Evolutionary conservation across 257 asterid species (phyloP), one percentile per base, ranked within the genome.

Genomic region (Fraxinus americana): DNA sequence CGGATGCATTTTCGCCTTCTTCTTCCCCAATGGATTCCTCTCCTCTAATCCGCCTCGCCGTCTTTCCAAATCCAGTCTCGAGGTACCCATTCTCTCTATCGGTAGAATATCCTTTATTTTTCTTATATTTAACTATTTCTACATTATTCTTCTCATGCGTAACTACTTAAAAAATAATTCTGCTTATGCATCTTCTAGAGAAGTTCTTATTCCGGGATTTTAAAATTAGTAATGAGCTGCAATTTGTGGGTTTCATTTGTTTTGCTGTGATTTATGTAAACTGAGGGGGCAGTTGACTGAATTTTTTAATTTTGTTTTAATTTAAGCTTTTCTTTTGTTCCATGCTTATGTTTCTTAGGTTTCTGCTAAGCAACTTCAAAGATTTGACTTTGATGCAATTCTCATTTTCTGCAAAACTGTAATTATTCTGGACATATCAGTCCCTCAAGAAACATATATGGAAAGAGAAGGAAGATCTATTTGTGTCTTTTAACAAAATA

Each of bases 1-100:
- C n/a, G 97, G 97, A 72, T 92, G 95, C 84, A 78, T 91, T 5
- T 90, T 83, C 17, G 98, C 98, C 2, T 81, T 87, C 82, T 74
- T 90, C 80, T 92, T 86, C 71, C 96, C 97, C 39, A 67, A 80
- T 79, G 94, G 96, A 16, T 84, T 91, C 70, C 87, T 88, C 87
- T 81, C 90, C 76, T 76, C 89, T 5, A 82, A 76, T 43, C 77
- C 65, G 39, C 74, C 80, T 19, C 86, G 78, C 19, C 34, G 74
- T 2, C 80, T 76, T 77, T 41, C 83, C 21, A 85, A 84, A 52
- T 85, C 89, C 11, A 79, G 82, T 70, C 57, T 80, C 16, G 76
- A 91, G 95, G 95, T 90, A 80, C 35, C 43, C 77, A 12, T 5
- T 50, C 69, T 63, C 69, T 25, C 69, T 4, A 10, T 74, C n/a